Percentiles rank a stretch among this genome's conserved stretches.
Conservation (phyloP, 805 yeast species). For the Kodamaea hsintzibuensis region DNA sequence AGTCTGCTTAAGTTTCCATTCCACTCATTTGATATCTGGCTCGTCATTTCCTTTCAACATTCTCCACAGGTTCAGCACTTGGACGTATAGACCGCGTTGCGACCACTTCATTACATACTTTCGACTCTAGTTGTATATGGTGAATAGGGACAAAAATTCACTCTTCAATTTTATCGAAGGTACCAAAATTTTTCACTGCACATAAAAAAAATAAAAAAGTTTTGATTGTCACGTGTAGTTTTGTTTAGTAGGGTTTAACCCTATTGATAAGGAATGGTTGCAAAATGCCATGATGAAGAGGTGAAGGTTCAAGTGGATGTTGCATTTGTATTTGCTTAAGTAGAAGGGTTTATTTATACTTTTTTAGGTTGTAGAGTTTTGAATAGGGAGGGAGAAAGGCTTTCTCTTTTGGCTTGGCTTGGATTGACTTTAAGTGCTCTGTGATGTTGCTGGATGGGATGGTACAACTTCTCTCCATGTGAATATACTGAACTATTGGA, state of each 20-base stretch:
- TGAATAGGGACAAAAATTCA: conserved; percentile 2
- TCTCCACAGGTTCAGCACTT: not conserved
- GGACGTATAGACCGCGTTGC: not conserved
- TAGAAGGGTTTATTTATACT: too few species aligned
- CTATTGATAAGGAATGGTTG: conserved; percentile 2
- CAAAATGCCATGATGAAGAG: too few species aligned
- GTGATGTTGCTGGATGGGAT: not conserved
- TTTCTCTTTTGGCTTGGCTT: too few species aligned
- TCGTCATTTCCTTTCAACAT: not conserved
- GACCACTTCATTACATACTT: conserved; percentile 8
- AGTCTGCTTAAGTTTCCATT: not conserved
- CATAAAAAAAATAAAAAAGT: not conserved
- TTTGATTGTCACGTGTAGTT: conserved; percentile 6
- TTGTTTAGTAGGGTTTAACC: conserved; percentile 6
- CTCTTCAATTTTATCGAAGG: conserved; percentile 4
- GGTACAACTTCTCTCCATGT: too few species aligned
- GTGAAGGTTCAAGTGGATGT: too few species aligned
- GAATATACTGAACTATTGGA: too few species aligned
- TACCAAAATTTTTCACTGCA: conserved; percentile 9
- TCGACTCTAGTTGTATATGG: conserved; percentile 7
- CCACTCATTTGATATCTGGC: not conserved
- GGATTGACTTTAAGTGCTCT: too few species aligned
- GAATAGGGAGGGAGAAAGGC: too few species aligned
- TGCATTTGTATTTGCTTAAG: too few species aligned
- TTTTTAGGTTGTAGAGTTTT: too few species aligned